Conservation (phyloP, 805 yeast species). For the Candida xyloterini region DNA sequence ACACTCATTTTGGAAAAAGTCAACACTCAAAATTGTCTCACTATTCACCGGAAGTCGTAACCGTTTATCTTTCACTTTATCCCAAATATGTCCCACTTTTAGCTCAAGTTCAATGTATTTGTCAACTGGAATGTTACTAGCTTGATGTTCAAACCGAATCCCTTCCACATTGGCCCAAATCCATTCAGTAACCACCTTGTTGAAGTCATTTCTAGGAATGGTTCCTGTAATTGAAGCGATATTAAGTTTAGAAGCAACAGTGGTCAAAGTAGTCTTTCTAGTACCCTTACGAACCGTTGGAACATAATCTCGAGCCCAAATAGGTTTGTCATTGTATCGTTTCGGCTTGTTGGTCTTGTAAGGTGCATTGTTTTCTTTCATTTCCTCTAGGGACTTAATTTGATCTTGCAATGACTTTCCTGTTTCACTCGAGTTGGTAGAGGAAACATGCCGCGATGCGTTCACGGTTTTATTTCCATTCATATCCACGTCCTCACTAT, state of each 20-base stretch:
- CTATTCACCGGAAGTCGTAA: conserved; percentile 64
- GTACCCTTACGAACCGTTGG: conserved; percentile 32
- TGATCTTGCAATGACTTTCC: conserved; percentile 20
- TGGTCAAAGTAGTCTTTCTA: conserved; percentile 11
- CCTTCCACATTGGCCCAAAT: conserved; percentile 76
- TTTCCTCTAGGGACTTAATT: conserved; percentile 26
- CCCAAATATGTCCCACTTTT: conserved; percentile 70
- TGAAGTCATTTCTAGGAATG: conserved; percentile 75
- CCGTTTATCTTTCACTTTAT: conserved; percentile 59
- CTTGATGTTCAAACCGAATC: conserved; percentile 46
- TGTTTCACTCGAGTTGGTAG: conserved; percentile 2
- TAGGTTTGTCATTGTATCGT: conserved; percentile 63
- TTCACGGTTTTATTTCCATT: conserved; percentile 40
- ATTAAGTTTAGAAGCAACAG: conserved; percentile 19
- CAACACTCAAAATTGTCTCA: conserved; percentile 53
- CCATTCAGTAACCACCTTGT: conserved; percentile 85
- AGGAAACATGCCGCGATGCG: conserved; percentile 18
- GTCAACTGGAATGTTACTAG: conserved; percentile 33
- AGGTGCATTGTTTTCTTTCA: conserved; percentile 28
- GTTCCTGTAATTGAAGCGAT: conserved; percentile 63
- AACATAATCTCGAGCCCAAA: conserved; percentile 80
- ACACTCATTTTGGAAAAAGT: conserved; percentile 52
- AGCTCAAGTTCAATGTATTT: conserved; percentile 69
- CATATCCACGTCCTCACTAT: conserved; percentile 44
- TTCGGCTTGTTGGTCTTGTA: conserved; percentile 43